These are phyloP conservation scores for Botrytis porri DNA, from an alignment of 2,329 filamentous ascomycete species.

Conservation along the genomic window DNA sequence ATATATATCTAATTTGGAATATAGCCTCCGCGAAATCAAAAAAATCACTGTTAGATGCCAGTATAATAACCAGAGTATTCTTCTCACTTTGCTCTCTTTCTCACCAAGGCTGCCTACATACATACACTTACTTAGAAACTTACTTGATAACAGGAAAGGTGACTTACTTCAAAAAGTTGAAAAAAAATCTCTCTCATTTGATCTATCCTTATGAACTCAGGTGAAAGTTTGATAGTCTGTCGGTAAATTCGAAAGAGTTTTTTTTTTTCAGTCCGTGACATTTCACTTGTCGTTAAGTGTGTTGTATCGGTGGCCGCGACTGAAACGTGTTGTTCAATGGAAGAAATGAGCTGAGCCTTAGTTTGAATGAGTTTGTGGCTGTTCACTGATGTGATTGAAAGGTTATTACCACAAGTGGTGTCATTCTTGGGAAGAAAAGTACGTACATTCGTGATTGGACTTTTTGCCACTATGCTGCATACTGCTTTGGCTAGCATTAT, in stretches of 20 bases:
- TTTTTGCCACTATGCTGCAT: neutral
- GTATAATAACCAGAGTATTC: neutral
- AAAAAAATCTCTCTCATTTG: neutral
- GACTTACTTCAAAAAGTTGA: neutral
- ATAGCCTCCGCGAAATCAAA: neutral
- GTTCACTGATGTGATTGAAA: constrained; percentile 1
- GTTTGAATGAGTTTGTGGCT: neutral
- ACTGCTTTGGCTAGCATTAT: neutral
- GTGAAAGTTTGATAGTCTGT: constrained; percentile 1
- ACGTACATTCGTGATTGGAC: neutral
- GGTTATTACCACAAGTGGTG: neutral
- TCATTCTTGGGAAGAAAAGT: neutral
- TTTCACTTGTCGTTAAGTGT: neutral
- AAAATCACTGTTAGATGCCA: neutral
- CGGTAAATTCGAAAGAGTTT: neutral
- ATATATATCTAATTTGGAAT: neutral
- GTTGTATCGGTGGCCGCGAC: neutral
- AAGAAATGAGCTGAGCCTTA: neutral
- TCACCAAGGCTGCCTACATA: neutral
- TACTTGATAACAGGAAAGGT: neutral
- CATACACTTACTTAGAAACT: neutral
- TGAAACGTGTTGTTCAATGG: constrained; percentile 1
- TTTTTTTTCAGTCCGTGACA: neutral
- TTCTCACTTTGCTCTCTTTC: constrained; percentile 1
- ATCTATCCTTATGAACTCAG: neutral